Base-by-base conservation (phyloP, 371 early-diverging fungal genomes). In the Apophysomyces trapeziformis region DNA sequence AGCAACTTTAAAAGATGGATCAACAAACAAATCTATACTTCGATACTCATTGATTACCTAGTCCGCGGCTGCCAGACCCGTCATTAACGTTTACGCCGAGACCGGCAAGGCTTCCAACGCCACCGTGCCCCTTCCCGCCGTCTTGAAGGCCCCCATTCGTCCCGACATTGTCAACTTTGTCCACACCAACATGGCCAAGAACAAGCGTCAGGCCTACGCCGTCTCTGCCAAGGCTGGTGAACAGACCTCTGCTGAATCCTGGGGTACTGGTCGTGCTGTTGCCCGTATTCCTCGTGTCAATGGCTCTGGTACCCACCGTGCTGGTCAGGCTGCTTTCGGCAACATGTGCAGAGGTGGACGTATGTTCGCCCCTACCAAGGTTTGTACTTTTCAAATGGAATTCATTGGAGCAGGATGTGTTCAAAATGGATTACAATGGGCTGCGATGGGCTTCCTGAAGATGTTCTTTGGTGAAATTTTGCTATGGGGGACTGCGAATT, bases 251-350 rank as follows among this genome's bases (percentile, higher is more conserved):
- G 99, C 99, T 68, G 96, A 95, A 83, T 99, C 99, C 68, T 99
- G 99, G 99, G 99, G 99, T 89, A 99, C 99, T 63, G 97, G 96
- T 93, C 96, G 99, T 87, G 99, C 99, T 77, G 97, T 99, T 77
- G 99, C 99, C 62, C 96, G 99, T 96, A 99, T 99, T 78, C 99
- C 99, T 73, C 95, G 99, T 89, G 99, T 99, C 66, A 89, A 90
- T 69, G 99, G 99, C 76, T 90, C 95, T 70, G 99, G 99, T 87
- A 99, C 99, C 70, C 95, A 95, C 91, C 95, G 99, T 82, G 92
- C 99, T 74, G 99, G 99, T 78, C 99, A 99, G 74, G 99, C 98
- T 79, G 99, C 99, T 69, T 99, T 99, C 88, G 99, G 99, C 77
- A 99, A 99, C 94, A 98, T 99, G 96, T 98, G 98, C 90, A 94